Evolutionary conservation across 2,329 filamentous ascomycete species (phyloP).

Genomic region (Graphilbum fragrans): DNA sequence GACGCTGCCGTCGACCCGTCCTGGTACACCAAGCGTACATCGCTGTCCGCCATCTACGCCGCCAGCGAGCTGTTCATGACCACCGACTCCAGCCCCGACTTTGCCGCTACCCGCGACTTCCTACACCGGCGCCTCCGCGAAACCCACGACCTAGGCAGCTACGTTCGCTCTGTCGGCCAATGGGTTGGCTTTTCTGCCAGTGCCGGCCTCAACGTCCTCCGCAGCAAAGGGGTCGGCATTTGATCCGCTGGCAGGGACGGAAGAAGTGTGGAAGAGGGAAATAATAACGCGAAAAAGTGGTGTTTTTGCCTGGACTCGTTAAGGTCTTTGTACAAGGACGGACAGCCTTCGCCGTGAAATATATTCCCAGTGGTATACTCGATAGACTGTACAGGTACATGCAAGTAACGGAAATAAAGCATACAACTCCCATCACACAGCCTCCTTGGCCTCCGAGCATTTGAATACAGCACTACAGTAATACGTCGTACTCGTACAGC

Average conservation of each 20-base stretch:
- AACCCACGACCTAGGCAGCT: constrained; percentile 46
- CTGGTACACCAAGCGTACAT: constrained; percentile 66
- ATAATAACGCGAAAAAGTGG: background rate
- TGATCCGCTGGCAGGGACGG: constrained; percentile 22
- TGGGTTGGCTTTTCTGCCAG: constrained; percentile 76
- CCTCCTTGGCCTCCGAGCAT: background rate
- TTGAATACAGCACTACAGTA: too few species aligned
- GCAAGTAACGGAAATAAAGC: background rate
- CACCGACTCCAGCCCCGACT: constrained; percentile 59
- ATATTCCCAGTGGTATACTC: too few species aligned
- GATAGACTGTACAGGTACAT: background rate
- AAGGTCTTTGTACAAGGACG: too few species aligned
- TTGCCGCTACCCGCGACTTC: constrained; percentile 67
- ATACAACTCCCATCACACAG: too few species aligned
- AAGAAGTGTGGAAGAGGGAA: constrained; percentile 4
- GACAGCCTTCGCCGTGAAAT: too few species aligned
- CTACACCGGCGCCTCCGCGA: constrained; percentile 65
- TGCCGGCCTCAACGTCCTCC: constrained; percentile 66
- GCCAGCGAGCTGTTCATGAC: constrained; percentile 89
- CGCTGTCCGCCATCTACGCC: constrained; percentile 48
- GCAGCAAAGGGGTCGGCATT: constrained; percentile 79
- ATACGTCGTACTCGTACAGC: too few species aligned
- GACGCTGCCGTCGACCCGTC: constrained; percentile 70
- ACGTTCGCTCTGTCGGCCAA: constrained; percentile 52
- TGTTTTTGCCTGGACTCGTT: too few species aligned